Base-by-base conservation (phyloP, 2,329 filamentous ascomycete species). In the Herpomyces periplanetae region DNA sequence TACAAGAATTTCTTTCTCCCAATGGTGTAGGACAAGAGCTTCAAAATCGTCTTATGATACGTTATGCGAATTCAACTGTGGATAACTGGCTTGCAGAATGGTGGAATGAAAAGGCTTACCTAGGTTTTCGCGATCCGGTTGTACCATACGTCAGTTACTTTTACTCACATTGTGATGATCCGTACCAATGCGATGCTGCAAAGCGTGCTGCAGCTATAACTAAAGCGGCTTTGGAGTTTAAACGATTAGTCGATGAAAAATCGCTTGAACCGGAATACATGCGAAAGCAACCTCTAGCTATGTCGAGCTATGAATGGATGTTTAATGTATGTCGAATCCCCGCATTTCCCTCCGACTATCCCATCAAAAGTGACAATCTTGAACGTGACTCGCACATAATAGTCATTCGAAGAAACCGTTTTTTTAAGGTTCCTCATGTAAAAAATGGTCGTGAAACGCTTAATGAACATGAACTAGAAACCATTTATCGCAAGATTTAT, bases 121-220 rank as follows among this genome's bases (percentile, higher is more conserved):
- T 96, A 27, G 51, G 44, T 27, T 91, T 91, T 46, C 64, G 75
- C 28, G 80, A 91, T 38, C 80, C 80, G 5, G 68, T 96, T 17
- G 66, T 91, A 8, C 80, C 80, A 25, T 96, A 91, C 36, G 80
- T 96, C 33, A 87, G 69, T 41, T 96, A 96, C 52, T 96, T 96
- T 46, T 96, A 96, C 47, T 88, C 73, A 21, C 75, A 91, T 45
- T 58, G 69, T 28, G 80, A 96, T 40, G 84, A 96, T 41, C 59
- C 68, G 29, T 53, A 60, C 34, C 57, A 75, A 28, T 59, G 71
- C 26, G 57, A 88, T 38, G 80, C 80, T 1, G 61, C 64, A 26
- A 85, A 84, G 50, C 65, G 80, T 26, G 80, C 80, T 3, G 80
- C 80, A 3, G 73, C 75, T 27, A 63, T 96, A 27, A 59, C 66